Evolutionary conservation across 306 rosid genomes (phyloP).

Genomic region (Inga leiocalycina): DNA sequence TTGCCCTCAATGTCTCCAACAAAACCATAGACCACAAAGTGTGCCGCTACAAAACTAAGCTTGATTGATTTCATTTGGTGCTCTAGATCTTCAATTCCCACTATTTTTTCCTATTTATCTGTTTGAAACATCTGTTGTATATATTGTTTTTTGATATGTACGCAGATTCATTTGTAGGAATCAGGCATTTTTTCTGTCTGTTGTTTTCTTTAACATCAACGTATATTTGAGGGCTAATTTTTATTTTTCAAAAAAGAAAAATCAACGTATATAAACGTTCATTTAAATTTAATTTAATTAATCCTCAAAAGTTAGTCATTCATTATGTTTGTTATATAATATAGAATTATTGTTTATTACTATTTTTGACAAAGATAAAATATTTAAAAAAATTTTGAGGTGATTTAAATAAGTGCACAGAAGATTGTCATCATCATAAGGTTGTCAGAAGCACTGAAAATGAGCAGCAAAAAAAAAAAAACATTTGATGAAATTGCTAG

Average conservation of each 20-base stretch:
- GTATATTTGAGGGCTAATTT: background rate
- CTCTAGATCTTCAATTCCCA: background rate
- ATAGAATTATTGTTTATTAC: no score
- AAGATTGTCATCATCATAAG: no score
- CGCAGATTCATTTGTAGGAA: background rate
- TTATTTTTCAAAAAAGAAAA: no score
- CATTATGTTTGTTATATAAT: background rate
- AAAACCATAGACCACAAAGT: slow-evolving; percentile 22
- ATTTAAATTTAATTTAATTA: background rate
- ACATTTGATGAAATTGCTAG: no score
- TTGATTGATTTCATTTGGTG: slow-evolving; percentile 19
- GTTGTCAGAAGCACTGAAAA: no score
- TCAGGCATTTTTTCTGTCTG: background rate
- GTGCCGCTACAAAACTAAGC: slow-evolving; percentile 47
- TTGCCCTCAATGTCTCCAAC: slow-evolving; percentile 30
- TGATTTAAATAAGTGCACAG: no score
- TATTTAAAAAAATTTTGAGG: no score
- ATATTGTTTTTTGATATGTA: background rate
- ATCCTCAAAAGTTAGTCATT: background rate
- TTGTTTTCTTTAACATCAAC: background rate
- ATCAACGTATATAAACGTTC: background rate
- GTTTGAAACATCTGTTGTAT: background rate
- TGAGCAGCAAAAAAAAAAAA: no score
- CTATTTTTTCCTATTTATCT: background rate
- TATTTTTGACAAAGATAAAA: no score